Evolutionary conservation across 2,329 filamentous ascomycete species (phyloP), one percentile per base, ranked within the genome.

Genomic region (Penicillium sclerotiorum): DNA sequence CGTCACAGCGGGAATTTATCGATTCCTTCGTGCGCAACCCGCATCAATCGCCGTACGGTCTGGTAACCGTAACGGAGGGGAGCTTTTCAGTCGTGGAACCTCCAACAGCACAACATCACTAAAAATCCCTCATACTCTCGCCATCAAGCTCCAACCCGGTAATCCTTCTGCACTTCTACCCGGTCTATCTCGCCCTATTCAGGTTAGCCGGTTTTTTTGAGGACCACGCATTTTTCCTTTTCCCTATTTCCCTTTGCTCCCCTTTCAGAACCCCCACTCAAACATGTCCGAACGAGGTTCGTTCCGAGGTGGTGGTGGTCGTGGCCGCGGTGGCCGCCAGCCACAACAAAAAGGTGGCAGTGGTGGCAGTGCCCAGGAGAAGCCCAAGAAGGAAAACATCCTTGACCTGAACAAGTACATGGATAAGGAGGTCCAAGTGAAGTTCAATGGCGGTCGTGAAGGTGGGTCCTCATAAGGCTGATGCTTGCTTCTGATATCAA

Each of bases 351-450:
- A 58, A 61, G 71, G 77, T 60, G 75, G 78, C 62, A 77, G 78
- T 62, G 74, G 76, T 56, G 74, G 77, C 54, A 71, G 76, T 62
- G 73, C 76, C 52, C 76, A 81, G 60, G 89, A 95, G 74, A 84
- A 87, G 63, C 90, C 91, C 53, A 96, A 96, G 84, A 97, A 97
- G 80, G 94, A 99, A 75, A 97, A 96, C 72, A 99, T 99, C 64
- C 83, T 99, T 46, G 93, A 99, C 68, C 74, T 99, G 65, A 85
- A 81, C 69, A 96, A 96, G 77, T 99, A 97, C 74, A 91, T 96
- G 88, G 91, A 99, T 73, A 95, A 96, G 82, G 82, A 88, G 68
- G 90, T 99, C 61, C 88, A 83, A 8, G 92, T 99, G 69, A 97
- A 97, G 76, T 97, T 99, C 73, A 96, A 90, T 67, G 94, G 94